A percentile compares a stretch with the other conserved stretches of the same genome.
Conservation (phyloP, 2,329 filamentous ascomycete species). For the Metarhizium anisopliae region DNA sequence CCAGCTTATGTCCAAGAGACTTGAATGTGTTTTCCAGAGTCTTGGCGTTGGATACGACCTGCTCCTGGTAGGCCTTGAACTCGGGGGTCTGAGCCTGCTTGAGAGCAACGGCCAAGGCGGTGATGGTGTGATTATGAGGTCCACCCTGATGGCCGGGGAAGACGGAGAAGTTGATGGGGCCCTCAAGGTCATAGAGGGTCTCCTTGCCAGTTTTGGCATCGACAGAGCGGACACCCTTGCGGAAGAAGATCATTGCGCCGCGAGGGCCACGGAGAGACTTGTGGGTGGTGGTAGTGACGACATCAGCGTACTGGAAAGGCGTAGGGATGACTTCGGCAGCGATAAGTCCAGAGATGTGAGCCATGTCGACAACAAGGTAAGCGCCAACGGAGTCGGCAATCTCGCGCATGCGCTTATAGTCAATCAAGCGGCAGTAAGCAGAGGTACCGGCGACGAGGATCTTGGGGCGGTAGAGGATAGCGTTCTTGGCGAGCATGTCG, state of each 20-base stretch:
- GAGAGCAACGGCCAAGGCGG: conserved; percentile 85
- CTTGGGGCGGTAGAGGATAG: conserved; percentile 88
- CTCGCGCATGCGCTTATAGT: conserved; percentile 92
- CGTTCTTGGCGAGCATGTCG: conserved; percentile 82
- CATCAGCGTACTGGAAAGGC: conserved; percentile 85
- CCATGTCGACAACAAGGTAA: conserved; percentile 96
- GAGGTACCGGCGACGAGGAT: conserved; percentile 93
- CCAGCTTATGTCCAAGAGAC: conserved; percentile 84
- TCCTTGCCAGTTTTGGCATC: conserved; percentile 89
- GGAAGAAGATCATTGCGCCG: conserved; percentile 99
- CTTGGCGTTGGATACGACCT: conserved; percentile 90
- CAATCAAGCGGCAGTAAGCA: conserved; percentile 95
- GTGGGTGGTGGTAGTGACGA: conserved; percentile 98
- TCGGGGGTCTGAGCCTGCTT: conserved; percentile 87
- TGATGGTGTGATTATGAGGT: conserved; percentile 99
- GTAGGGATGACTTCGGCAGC: conserved; percentile 88
- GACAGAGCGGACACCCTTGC: conserved; percentile 85
- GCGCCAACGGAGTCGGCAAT: conserved; percentile 90
- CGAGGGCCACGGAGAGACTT: conserved; percentile 96
- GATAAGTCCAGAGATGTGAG: conserved; percentile 94
- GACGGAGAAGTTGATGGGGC: conserved; percentile 96
- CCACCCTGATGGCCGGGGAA: conserved; percentile 99
- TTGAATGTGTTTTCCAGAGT: conserved; percentile 78
- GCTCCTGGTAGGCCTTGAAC: conserved; percentile 89
- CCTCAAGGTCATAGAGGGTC: conserved; percentile 85